Evolutionary conservation across 164 flowering plant species (phyloP), one percentile per base, ranked within the genome.

Genomic region (Aristolochia contorta): DNA sequence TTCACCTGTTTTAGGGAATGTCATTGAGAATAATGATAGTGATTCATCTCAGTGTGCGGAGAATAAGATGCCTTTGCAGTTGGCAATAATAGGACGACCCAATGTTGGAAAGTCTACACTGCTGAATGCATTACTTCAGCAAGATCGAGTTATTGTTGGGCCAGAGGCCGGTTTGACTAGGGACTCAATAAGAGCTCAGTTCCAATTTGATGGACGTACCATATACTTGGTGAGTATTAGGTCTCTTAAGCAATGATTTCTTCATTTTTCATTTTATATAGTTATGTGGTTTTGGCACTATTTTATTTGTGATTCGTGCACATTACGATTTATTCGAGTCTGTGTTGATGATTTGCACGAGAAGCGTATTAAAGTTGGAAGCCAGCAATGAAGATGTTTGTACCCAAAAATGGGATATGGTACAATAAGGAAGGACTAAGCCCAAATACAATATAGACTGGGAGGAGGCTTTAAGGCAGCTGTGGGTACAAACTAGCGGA

Each of bases 81-180:
- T 93, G 68, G 97, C 99, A 49, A 84, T 91, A 69, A 96, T 93
- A 15, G 99, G 99, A 59, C 77, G 88, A 54, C 99, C 99, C 54
- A 93, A 93, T 79, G 99, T 93, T 54, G 97, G 99, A 54, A 93
- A 90, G 75, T 93, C 97, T 63, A 93, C 99, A 23, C 74, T 93
- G 74, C 70, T 93, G 59, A 93, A 93, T 73, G 72, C 94, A 32
- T 59, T 93, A 65, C 66, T 93, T 23, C 91, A 86, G 79, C 82
- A 90, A 79, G 78, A 91, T 30, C 99, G 97, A 58, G 99, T 93
- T 61, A 59, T 90, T 72, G 92, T 88, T 60, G 99, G 97, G 37
- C 99, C 96, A 37, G 97, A 90, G 71, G 87, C 91, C 69, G 97
- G 97, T 58, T 78, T 93, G 74, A 93, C 97, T n/a, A 83, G 97